Percentiles rank a stretch among this genome's conserved stretches.
Evolutionary conservation across 441 rosid genomes (phyloP).

Genomic region (Iberis amara): DNA sequence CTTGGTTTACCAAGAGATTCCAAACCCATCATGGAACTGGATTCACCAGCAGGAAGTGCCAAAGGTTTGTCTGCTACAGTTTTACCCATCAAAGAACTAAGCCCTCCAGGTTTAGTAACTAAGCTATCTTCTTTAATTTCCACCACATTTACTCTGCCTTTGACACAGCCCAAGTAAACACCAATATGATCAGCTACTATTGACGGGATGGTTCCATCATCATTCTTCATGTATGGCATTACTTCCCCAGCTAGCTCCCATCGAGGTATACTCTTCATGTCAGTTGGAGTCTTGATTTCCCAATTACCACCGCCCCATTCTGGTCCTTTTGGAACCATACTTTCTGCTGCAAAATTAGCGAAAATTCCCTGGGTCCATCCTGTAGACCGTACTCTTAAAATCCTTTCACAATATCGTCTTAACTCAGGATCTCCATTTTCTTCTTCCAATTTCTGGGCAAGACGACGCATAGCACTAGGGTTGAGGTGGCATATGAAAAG

Average conservation of each 20-base stretch:
- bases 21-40: slow-evolving; percentile 70
- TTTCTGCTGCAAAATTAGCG: slow-evolving; percentile 98
- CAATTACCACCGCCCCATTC: slow-evolving; percentile 99
- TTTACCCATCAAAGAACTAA: slow-evolving; percentile 40
- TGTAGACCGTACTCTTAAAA: slow-evolving; percentile 78
- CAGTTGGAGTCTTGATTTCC: slow-evolving; percentile 89
- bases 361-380: slow-evolving; percentile 99
- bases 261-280: slow-evolving; percentile 74
- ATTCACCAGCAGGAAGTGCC: slow-evolving; percentile 44
- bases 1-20: slow-evolving; percentile 58
- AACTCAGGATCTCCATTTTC: slow-evolving; percentile 80
- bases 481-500: slow-evolving; percentile 96
- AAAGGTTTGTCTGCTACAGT: slow-evolving; percentile 39
- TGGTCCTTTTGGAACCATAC: slow-evolving; percentile 97
- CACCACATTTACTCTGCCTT: slow-evolving; percentile 87
- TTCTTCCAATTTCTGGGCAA: slow-evolving; percentile 96
- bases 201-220: slow-evolving; percentile 88
- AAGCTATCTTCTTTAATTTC: slow-evolving; percentile 83
- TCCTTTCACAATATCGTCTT: slow-evolving; percentile 88
- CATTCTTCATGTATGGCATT: slow-evolving; percentile 95
- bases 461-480: slow-evolving; percentile 97
- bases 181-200: slow-evolving; percentile 86
- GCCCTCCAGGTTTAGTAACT: slow-evolving; percentile 53
- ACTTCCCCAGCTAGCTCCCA: slow-evolving; percentile 98
- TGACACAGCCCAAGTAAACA: slow-evolving; percentile 86